Evolutionary conservation across 2,329 filamentous ascomycete species (phyloP).

Genomic region (Leptodontidium sp.): DNA sequence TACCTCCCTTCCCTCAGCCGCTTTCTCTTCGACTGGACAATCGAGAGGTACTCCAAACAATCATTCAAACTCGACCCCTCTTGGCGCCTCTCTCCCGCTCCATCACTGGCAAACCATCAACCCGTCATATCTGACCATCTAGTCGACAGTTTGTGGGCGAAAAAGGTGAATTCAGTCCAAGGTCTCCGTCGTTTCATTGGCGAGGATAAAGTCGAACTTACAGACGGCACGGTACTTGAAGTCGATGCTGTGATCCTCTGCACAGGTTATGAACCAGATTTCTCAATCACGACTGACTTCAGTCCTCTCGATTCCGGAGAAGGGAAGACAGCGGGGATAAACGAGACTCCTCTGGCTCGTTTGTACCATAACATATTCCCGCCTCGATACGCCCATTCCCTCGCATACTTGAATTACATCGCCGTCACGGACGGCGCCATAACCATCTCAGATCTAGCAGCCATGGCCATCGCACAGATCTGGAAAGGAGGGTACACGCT

Average conservation of each 20-base stretch:
- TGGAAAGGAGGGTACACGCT: constrained; percentile 52
- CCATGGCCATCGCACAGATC: constrained; percentile 55
- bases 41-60: constrained; percentile 38
- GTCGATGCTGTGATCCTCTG: constrained; percentile 49
- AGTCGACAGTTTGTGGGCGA: constrained; percentile 41
- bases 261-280: constrained; percentile 48
- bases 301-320: constrained; percentile 2
- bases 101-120: constrained; percentile 40
- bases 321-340: background rate
- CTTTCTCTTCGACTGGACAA: constrained; percentile 17
- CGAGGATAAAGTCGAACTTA: constrained; percentile 42
- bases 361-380: constrained; percentile 57
- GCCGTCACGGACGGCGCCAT: constrained; percentile 50
- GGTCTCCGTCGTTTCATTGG: constrained; percentile 42
- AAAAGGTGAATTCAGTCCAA: constrained; percentile 42
- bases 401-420: constrained; percentile 53
- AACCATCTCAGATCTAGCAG: constrained; percentile 52
- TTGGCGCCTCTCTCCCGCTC: constrained; percentile 46
- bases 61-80: constrained; percentile 45
- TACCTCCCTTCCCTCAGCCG: constrained; percentile 3
- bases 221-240: constrained; percentile 44
- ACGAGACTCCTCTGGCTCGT: constrained; percentile 41
- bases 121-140: constrained; percentile 44
- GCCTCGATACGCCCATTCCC: constrained; percentile 51
- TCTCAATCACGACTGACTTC: constrained; percentile 29